Conservation (phyloP, 495 filamentous ascomycete genomes). For the Penicillium simplicissimum region DNA sequence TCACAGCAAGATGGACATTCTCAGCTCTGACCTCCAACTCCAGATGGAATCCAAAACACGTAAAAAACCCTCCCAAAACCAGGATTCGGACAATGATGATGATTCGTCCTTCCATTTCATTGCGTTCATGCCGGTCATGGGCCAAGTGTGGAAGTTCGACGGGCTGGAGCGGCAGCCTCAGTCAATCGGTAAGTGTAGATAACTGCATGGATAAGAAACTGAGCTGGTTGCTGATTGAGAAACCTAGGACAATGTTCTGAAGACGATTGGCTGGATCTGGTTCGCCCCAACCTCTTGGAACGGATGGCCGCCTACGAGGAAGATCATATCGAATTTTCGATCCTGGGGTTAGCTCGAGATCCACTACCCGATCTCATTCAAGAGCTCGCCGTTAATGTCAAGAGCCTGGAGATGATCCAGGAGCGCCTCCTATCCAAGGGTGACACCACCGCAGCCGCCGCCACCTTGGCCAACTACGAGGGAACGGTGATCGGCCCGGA, state of each 20-base stretch:
- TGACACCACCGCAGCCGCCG: neutral
- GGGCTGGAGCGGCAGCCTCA: slow-evolving; percentile 76
- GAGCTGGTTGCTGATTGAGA: neutral
- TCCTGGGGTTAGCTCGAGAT: slow-evolving; percentile 55
- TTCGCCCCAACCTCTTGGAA: slow-evolving; percentile 46
- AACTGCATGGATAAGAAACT: neutral
- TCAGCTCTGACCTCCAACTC: slow-evolving; percentile 72
- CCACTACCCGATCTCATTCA: slow-evolving; percentile 45
- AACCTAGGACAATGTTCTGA: slow-evolving; percentile 37
- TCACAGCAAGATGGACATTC: slow-evolving; percentile 70
- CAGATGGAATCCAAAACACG: slow-evolving; percentile 57
- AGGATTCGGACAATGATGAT: slow-evolving; percentile 39
- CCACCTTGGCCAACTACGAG: slow-evolving; percentile 9
- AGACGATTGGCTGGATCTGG: slow-evolving; percentile 53
- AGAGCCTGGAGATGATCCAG: slow-evolving; percentile 37
- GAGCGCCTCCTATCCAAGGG: slow-evolving; percentile 29
- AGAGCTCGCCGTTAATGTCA: slow-evolving; percentile 50
- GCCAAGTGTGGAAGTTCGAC: slow-evolving; percentile 85
- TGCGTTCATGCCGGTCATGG: slow-evolving; percentile 77
- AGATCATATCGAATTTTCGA: slow-evolving; percentile 58
- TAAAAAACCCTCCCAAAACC: slow-evolving; percentile 37
- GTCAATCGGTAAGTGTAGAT: slow-evolving; percentile 58
- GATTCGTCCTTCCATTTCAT: slow-evolving; percentile 80
- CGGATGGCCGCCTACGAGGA: slow-evolving; percentile 56
- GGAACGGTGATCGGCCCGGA: slow-evolving; percentile 37